Conservation (phyloP, 805 yeast species). For the Nakazawaea laoshanensis region DNA sequence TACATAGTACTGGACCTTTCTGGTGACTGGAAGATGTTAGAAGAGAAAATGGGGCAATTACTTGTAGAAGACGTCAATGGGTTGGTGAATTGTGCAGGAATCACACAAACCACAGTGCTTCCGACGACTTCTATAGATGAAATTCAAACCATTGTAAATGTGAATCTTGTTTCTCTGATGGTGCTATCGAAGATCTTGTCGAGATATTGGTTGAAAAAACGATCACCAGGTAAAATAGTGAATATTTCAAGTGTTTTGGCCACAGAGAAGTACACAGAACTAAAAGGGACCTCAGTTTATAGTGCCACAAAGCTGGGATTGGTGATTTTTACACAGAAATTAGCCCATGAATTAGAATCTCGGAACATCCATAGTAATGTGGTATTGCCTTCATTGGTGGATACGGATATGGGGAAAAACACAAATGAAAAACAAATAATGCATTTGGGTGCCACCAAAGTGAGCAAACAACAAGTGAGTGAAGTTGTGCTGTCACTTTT, state of each 20-base stretch:
- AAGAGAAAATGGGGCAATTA: slow-evolving; percentile 19
- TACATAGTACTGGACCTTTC: slow-evolving; percentile 26
- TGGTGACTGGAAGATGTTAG: slow-evolving; percentile 12
- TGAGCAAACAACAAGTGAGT: slow-evolving; percentile 6
- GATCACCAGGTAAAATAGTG: slow-evolving; percentile 32
- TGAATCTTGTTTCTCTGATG: slow-evolving; percentile 58
- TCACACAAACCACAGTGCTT: slow-evolving; percentile 48
- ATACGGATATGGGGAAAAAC: slow-evolving; percentile 55
- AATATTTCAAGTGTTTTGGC: slow-evolving; percentile 65
- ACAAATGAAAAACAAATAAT: slow-evolving; percentile 16
- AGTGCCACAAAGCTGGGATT: slow-evolving; percentile 68
- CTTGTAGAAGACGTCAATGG: too few relatives aligned
- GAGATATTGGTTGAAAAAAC: slow-evolving; percentile 38
- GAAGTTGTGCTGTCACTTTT: too few relatives aligned
- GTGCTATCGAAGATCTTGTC: slow-evolving; percentile 44
- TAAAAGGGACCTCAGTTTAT: slow-evolving; percentile 58
- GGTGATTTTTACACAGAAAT: slow-evolving; percentile 46
- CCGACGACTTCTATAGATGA: slow-evolving; percentile 29
- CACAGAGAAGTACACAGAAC: slow-evolving; percentile 21
- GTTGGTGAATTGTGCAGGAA: slow-evolving; percentile 60
- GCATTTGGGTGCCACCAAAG: background rate
- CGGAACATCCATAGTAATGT: slow-evolving; percentile 52
- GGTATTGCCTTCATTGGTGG: slow-evolving; percentile 61
- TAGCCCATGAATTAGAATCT: slow-evolving; percentile 52
- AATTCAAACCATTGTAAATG: slow-evolving; percentile 36